A percentile compares a stretch with the other conserved stretches of the same genome.
phyloP scores from a whole-genome alignment of 2,329 filamentous ascomycete species.

The Penicillium oxalicum region DNA sequence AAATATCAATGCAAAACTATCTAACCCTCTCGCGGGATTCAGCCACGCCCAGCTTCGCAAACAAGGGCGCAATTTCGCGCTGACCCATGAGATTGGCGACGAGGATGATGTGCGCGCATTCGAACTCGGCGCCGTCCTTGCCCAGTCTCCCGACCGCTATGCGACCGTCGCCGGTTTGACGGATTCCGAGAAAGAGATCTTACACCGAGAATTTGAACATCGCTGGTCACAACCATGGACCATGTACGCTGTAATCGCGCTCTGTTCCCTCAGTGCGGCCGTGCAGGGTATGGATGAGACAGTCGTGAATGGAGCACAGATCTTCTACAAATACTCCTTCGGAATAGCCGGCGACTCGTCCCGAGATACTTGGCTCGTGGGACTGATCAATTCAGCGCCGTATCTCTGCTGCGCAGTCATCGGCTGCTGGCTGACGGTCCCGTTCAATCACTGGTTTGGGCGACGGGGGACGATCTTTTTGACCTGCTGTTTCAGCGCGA shows the following conservation, averaged over 20 bases:
- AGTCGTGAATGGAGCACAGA: conserved; percentile 63
- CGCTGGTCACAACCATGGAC: conserved; percentile 64
- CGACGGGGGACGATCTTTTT: conserved; percentile 70
- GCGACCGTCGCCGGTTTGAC: conserved; percentile 50
- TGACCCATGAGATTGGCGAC: conserved; percentile 49
- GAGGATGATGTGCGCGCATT: conserved; percentile 56
- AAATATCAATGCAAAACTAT: conserved; percentile 46
- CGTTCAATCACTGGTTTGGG: conserved; percentile 64
- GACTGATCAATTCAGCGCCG: conserved; percentile 54
- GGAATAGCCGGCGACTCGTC: conserved; percentile 48
- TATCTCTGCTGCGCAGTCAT: conserved; percentile 61
- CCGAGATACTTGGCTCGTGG: conserved; percentile 54
- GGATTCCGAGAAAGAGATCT: conserved; percentile 51
- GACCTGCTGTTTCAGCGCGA: conserved; percentile 63
- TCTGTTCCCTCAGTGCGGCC: conserved; percentile 62
- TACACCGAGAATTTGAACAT: conserved; percentile 57
- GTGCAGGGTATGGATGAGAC: conserved; percentile 69
- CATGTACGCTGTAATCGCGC: conserved; percentile 60
- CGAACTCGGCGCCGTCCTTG: conserved; percentile 54
- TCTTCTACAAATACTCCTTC: conserved; percentile 59
- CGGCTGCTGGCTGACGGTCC: conserved; percentile 68
- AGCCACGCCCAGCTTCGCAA: conserved; percentile 47
- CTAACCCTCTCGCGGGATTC: conserved; percentile 49
- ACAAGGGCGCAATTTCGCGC: conserved; percentile 55
- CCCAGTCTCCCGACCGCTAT: conserved; percentile 49